These are phyloP conservation scores for Calonectria pseudoturangicola DNA, from an alignment of 2,329 filamentous ascomycete genomes.

Conservation along the genomic window DNA sequence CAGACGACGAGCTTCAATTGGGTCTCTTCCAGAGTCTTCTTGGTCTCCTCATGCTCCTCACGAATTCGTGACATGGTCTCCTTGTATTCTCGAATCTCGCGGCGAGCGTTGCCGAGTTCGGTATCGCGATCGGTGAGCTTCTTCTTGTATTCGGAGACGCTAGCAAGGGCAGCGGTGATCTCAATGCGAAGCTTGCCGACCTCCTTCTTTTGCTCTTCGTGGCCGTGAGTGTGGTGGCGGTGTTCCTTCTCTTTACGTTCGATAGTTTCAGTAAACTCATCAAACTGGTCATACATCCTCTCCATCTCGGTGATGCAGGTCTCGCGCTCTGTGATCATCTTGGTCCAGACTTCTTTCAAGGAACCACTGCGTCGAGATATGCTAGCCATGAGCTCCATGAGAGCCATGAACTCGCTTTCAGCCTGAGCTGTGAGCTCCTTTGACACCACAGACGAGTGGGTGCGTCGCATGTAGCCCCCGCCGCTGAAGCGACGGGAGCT, in stretches of 20 bases:
- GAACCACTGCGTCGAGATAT: conserved; percentile 12
- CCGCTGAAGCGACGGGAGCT: neutral
- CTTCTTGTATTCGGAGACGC: conserved; percentile 21
- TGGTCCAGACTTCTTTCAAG: conserved; percentile 14
- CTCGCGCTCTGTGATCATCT: conserved; percentile 14
- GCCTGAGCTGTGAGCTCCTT: conserved; percentile 16
- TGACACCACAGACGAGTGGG: conserved; percentile 7
- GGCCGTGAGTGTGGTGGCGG: conserved; percentile 8
- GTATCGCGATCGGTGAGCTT: neutral
- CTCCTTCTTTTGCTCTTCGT: conserved; percentile 10
- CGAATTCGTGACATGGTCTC: neutral
- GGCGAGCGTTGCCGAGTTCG: conserved; percentile 5
- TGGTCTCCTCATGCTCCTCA: conserved; percentile 17
- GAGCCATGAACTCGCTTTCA: conserved; percentile 9
- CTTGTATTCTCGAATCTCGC: conserved; percentile 21
- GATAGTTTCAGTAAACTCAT: conserved; percentile 15
- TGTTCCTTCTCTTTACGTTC: conserved; percentile 17
- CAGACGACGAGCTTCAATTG: conserved; percentile 4
- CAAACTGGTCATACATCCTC: conserved; percentile 23
- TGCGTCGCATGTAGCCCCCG: conserved; percentile 1
- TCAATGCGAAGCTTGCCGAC: neutral
- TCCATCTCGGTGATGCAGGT: conserved; percentile 18
- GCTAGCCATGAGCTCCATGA: conserved; percentile 17
- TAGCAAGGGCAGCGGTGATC: neutral
- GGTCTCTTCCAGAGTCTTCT: conserved; percentile 10